These are phyloP conservation scores for Dacryopinax primogenitus DNA, from an alignment of 768 basidiomycete species.

Conservation along the genomic window DNA sequence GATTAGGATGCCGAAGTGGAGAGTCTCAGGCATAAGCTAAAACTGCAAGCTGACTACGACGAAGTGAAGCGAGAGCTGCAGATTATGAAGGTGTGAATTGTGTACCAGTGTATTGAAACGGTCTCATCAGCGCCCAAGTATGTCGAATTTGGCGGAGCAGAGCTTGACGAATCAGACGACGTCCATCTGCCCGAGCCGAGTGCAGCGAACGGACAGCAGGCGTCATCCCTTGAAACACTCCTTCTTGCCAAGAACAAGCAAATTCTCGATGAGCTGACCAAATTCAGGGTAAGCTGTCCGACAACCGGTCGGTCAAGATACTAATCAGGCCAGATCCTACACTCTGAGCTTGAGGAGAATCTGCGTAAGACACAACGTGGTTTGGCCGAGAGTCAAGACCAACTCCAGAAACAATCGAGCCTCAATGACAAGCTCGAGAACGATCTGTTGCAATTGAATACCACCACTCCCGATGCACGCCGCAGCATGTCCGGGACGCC, in stretches of 20 bases:
- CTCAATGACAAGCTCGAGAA: conserved; percentile 87
- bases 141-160: conserved; percentile 88
- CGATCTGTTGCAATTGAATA: conserved; percentile 74
- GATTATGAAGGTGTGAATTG: conserved; percentile 81
- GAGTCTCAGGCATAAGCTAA: conserved; percentile 52
- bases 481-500: conserved; percentile 23
- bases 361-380: conserved; percentile 45
- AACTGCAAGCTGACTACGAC: conserved; percentile 75
- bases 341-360: conserved; percentile 64
- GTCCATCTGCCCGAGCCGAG: conserved; percentile 79
- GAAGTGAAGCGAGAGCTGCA: conserved; percentile 96
- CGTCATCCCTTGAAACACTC: conserved; percentile 77
- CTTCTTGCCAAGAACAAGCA: conserved; percentile 89
- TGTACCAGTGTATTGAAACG: neutral
- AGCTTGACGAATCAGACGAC: conserved; percentile 51
- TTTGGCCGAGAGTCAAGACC: conserved; percentile 44
- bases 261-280: conserved; percentile 83
- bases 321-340: conserved; percentile 47
- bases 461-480: conserved; percentile 29
- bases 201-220: conserved; percentile 54
- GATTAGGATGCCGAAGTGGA: conserved; percentile 51
- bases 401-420: conserved; percentile 61
- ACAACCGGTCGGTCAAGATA: conserved; percentile 8
- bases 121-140: conserved; percentile 40
- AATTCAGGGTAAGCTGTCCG: conserved; percentile 52